Evolutionary conservation across 1,284 basidiomycete genomes (phyloP).

Genomic region (Ceratobasidium theobromae): DNA sequence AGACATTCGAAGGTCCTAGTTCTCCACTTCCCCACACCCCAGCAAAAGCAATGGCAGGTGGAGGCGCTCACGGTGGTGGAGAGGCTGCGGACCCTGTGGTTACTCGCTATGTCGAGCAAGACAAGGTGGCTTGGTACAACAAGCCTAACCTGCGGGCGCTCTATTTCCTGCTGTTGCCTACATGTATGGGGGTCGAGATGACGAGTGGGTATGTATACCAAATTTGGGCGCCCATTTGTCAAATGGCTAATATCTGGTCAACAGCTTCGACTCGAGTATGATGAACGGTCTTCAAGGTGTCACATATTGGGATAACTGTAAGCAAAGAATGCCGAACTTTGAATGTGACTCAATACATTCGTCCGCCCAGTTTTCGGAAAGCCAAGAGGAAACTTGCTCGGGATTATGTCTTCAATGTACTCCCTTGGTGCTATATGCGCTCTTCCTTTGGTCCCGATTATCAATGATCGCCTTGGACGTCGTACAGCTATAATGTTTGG

Average conservation of each 20-base stretch:
- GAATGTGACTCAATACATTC: not conserved
- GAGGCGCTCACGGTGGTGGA: constrained; percentile 17
- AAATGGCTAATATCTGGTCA: not conserved
- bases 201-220: constrained; percentile 53
- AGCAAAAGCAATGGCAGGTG: constrained; percentile 23
- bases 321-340: constrained; percentile 34
- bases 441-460: constrained; percentile 49
- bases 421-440: constrained; percentile 57
- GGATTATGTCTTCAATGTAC: constrained; percentile 46
- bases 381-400: constrained; percentile 54
- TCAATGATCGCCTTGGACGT: constrained; percentile 51
- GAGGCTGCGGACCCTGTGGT: constrained; percentile 46
- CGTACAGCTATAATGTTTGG: constrained; percentile 50
- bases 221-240: not conserved
- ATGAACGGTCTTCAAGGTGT: constrained; percentile 57
- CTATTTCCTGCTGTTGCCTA: constrained; percentile 57
- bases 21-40: constrained; percentile 10
- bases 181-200: constrained; percentile 63
- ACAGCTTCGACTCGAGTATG: constrained; percentile 60
- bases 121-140: constrained; percentile 56
- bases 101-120: constrained; percentile 50
- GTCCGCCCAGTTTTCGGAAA: constrained; percentile 49
- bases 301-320: constrained; percentile 51
- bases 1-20: constrained; percentile 2
- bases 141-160: constrained; percentile 55